These are phyloP conservation scores for Acer negundo DNA, from an alignment of 345 rosid species.

Conservation along the genomic window DNA sequence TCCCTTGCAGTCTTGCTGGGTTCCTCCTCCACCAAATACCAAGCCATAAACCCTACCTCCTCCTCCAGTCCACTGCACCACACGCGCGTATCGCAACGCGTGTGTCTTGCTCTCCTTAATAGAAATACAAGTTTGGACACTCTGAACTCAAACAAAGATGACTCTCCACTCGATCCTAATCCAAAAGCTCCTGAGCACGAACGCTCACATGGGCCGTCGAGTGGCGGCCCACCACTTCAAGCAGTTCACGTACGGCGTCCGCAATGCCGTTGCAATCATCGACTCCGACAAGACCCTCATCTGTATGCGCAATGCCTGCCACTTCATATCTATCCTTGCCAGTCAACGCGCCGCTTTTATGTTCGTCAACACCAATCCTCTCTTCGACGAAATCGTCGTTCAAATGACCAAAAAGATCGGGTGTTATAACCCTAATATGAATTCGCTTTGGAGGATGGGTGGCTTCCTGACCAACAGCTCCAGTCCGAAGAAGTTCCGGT, in stretches of 20 bases:
- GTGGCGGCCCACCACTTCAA: conserved; percentile 82
- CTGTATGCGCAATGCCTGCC: conserved; percentile 84
- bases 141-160: conserved; percentile 33
- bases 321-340: conserved; percentile 71
- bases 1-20: too few relatives aligned
- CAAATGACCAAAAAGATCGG: conserved; percentile 78
- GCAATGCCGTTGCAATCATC: conserved; percentile 64
- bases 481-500: conserved; percentile 91
- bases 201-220: conserved; percentile 82
- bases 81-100: too few relatives aligned
- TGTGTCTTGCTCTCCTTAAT: too few relatives aligned
- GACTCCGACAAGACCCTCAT: conserved; percentile 90
- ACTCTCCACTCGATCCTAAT: conserved; percentile 83
- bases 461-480: conserved; percentile 85
- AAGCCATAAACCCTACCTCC: too few relatives aligned
- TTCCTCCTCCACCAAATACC: too few relatives aligned
- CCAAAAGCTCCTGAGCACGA: conserved; percentile 84
- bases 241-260: conserved; percentile 69
- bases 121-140: too few relatives aligned
- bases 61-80: too few relatives aligned
- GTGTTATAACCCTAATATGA: conserved; percentile 58
- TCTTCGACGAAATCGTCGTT: conserved; percentile 79
- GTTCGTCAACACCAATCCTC: conserved; percentile 92
- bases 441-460: conserved; percentile 70
- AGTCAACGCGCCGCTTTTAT: conserved; percentile 59